phyloP scores from a whole-genome alignment of 2,329 filamentous ascomycete genomes.

The Penicillium sp. region DNA sequence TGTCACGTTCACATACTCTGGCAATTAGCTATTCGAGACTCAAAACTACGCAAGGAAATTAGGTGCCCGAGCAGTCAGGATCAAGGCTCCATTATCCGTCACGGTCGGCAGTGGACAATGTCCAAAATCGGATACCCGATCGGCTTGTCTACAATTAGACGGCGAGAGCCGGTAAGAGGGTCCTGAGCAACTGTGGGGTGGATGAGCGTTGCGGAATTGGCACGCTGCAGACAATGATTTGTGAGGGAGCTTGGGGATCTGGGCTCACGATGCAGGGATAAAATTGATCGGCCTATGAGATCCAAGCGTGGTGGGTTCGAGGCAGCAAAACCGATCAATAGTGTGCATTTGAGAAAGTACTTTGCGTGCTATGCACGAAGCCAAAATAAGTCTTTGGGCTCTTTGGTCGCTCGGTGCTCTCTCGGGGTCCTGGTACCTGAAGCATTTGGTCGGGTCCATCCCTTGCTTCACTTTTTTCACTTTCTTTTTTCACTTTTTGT shows the following conservation, averaged over 20 bases:
- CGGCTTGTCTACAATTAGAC: not conserved
- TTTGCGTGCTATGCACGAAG: not conserved
- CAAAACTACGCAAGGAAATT: not conserved
- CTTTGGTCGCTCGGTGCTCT: not conserved
- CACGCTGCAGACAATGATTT: conserved; percentile 5
- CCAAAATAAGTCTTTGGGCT: not conserved
- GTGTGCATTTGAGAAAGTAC: not conserved
- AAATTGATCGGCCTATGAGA: conserved; percentile 2
- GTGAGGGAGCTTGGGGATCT: conserved; percentile 5
- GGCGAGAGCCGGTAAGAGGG: not conserved
- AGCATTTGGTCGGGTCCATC: not conserved
- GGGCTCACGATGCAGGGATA: conserved; percentile 8
- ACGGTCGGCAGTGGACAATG: not conserved
- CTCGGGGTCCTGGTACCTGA: not conserved
- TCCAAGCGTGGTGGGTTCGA: not conserved
- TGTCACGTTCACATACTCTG: not conserved
- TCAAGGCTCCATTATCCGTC: not conserved
- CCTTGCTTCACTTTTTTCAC: not conserved
- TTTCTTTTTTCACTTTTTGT: not conserved
- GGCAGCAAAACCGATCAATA: conserved; percentile 8
- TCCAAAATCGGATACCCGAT: not conserved
- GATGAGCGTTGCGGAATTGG: not conserved
- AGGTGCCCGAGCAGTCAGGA: not conserved
- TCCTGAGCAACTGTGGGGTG: not conserved
- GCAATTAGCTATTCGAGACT: not conserved